phyloP scores from a whole-genome alignment of 2,329 filamentous ascomycete species.

The Balansia obtecta region DNA sequence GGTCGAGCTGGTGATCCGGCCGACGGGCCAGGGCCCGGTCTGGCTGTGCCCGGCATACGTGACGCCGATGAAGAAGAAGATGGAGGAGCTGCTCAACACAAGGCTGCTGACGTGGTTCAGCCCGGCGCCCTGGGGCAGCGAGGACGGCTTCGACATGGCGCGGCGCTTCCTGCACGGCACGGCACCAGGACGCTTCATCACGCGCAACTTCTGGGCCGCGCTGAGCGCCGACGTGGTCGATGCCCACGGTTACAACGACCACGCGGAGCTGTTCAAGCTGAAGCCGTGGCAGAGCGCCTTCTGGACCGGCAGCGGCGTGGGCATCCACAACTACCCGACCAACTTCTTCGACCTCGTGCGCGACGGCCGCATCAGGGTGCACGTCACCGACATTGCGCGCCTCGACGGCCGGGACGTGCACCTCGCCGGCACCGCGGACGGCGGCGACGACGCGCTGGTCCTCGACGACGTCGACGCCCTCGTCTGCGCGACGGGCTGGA shows the following conservation, averaged over 20 bases:
- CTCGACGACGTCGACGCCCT: slow-evolving; percentile 31
- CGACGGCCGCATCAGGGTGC: slow-evolving; percentile 32
- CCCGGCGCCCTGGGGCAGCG: slow-evolving; percentile 51
- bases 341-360: slow-evolving; percentile 44
- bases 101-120: slow-evolving; percentile 53
- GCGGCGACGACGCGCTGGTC: no score
- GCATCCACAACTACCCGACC: slow-evolving; percentile 11
- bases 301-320: not conserved
- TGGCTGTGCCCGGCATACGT: slow-evolving; percentile 45
- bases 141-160: slow-evolving; percentile 36
- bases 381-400: slow-evolving; percentile 32
- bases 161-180: slow-evolving; percentile 38
- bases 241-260: slow-evolving; percentile 31
- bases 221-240: slow-evolving; percentile 33
- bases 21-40: slow-evolving; percentile 37
- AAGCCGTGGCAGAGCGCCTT: not conserved
- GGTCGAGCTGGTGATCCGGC: slow-evolving; percentile 40
- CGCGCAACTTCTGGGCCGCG: slow-evolving; percentile 35
- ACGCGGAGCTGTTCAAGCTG: slow-evolving; percentile 18
- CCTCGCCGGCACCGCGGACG: slow-evolving; percentile 25
- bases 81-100: slow-evolving; percentile 41
- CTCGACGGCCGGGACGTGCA: slow-evolving; percentile 26
- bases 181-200: slow-evolving; percentile 32
- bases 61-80: slow-evolving; percentile 45
- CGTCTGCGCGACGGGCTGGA: slow-evolving; percentile 42